Evolutionary conservation across 2,329 filamentous ascomycete species (phyloP), one percentile per base, ranked within the genome.

Genomic region (Gremmenia infestans): DNA sequence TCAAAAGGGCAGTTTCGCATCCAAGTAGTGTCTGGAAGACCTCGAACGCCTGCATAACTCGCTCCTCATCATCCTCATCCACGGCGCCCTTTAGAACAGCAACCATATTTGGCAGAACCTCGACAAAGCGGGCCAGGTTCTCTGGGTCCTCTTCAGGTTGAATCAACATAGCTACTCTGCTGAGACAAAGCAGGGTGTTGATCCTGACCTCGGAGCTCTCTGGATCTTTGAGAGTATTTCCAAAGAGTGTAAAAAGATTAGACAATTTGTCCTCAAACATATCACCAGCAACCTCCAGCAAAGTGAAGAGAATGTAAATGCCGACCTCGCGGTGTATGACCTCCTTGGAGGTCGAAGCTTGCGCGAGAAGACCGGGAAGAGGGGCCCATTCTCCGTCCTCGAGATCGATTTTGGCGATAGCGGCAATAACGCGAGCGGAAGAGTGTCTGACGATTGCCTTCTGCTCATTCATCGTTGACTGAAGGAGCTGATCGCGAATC

Each of bases 21-120:
- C 88, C 89, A 53, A 99, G 82, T 67, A 97, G 86, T 50, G 90
- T 94, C 78, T 97, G 94, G 82, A 97, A 96, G 63, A 96, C 91
- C 71, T 97, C 94, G 66, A 97, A 99, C 25, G 91, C 85, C 70
- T 93, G 86, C 78, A 93, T 90, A 65, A 89, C 86, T 71, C 88
- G 87, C 70, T 96, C 92, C 66, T 97, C 92, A 66, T 97, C 88
- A 55, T 83, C 82, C 55, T 82, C 81, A 66, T 91, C 82, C 56
- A 97, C 88, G 25, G 89, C 84, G 60, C 86, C 81, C 80, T 96
- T 94, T 63, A 97, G 81, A 11, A 97, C 90, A 61, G 85, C 82
- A 57, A 97, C 93, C 87, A 97, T 94, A 67, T 83, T 76, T 11
- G 94, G 93, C 58, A 97, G 81, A 54, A 94, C 83, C 62, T 81